phyloP scores from a whole-genome alignment of 164 flowering plant genomes.

The Hamamelis virginiana region DNA sequence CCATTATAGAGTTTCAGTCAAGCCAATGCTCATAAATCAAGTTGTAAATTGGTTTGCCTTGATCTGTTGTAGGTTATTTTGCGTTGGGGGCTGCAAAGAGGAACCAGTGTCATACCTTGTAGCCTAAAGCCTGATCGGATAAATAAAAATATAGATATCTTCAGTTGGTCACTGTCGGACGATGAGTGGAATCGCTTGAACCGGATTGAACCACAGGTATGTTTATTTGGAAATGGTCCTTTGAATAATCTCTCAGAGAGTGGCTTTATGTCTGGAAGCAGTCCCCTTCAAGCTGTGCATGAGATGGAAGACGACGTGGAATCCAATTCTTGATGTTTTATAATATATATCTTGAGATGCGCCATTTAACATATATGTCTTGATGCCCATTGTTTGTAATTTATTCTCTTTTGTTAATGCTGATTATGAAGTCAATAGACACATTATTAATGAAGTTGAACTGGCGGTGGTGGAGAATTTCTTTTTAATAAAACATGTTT shows the following conservation, averaged over 20 bases:
- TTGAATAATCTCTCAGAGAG: constrained; percentile 31
- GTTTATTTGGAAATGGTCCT: constrained; percentile 53
- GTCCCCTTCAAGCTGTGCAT: constrained; percentile 64
- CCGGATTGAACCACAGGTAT: constrained; percentile 63
- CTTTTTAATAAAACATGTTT: no score
- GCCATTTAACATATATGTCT: not conserved
- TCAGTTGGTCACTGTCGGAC: constrained; percentile 62
- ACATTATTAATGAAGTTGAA: no score
- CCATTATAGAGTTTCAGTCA: no score
- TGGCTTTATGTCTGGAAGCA: constrained; percentile 40
- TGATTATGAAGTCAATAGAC: constrained; percentile 3
- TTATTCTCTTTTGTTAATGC: constrained; percentile 7
- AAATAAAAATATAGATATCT: constrained; percentile 53
- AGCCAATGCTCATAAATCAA: not conserved
- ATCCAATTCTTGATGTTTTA: constrained; percentile 32
- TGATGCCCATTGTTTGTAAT: constrained; percentile 16
- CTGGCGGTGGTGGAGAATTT: no score
- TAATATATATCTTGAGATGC: not conserved
- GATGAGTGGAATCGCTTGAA: constrained; percentile 54
- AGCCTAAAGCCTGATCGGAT: constrained; percentile 62
- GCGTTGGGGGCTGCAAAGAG: constrained; percentile 75
- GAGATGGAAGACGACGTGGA: constrained; percentile 66
- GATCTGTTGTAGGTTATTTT: constrained; percentile 42
- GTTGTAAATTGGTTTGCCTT: not conserved
- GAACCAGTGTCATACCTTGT: constrained; percentile 70